A percentile compares a stretch with the other conserved stretches of the same genome.
Conservation (phyloP, 352 stramenopile species). For the Aphanomyces invadans region DNA sequence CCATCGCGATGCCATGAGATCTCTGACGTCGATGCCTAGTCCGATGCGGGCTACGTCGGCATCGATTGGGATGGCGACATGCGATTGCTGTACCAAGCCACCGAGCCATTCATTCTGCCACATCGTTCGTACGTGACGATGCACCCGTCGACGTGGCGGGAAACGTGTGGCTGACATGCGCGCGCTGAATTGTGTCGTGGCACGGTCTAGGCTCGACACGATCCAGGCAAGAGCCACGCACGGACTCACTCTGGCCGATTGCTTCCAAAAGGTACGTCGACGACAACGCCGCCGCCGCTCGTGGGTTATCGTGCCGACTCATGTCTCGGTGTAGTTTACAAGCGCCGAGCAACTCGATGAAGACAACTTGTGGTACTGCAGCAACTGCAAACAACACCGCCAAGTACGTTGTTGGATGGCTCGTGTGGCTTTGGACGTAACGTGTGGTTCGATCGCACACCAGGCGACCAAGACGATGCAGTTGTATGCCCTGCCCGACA, state of each 20-base stretch:
- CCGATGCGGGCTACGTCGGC: slow-evolving; percentile 7
- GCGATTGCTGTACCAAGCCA: not conserved
- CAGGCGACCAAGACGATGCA: slow-evolving; percentile 71
- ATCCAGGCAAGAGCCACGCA: slow-evolving; percentile 15
- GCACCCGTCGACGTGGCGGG: not conserved
- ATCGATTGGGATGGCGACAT: slow-evolving; percentile 22
- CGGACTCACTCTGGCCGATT: slow-evolving; percentile 59
- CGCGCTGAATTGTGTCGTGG: not conserved
- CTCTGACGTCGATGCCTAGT: too few relatives aligned
- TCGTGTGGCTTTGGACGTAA: not conserved
- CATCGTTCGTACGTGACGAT: slow-evolving; percentile 6
- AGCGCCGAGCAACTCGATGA: slow-evolving; percentile 71
- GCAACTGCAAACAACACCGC: slow-evolving; percentile 63
- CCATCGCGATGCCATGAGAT: too few relatives aligned
- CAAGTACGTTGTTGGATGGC: slow-evolving; percentile 26
- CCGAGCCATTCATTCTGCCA: not conserved
- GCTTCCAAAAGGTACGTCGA: slow-evolving; percentile 51
- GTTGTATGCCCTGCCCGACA: slow-evolving; percentile 67
- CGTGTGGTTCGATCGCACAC: not conserved
- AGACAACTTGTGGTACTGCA: slow-evolving; percentile 82
- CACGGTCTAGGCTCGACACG: not conserved
- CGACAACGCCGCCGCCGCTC: too few relatives aligned
- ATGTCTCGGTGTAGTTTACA: slow-evolving; percentile 37
- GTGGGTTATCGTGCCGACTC: too few relatives aligned
- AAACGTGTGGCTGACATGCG: not conserved